Evolutionary conservation across 208 protist genomes (phyloP).

Genomic region (Angomonas deanei): DNA sequence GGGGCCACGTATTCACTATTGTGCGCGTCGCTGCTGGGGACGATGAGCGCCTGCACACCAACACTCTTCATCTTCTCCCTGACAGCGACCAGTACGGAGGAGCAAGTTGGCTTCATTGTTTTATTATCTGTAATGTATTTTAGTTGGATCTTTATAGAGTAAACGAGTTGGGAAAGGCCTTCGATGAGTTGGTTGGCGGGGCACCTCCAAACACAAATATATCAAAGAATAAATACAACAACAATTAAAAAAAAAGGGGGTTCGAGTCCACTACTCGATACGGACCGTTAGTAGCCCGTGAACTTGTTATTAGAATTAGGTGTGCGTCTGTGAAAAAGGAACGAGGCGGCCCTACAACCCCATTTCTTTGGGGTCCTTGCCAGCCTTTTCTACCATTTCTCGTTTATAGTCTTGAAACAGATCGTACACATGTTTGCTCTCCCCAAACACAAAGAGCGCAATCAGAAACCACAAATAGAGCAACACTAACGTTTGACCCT

Average conservation of each 20-base stretch:
- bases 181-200: too few species aligned
- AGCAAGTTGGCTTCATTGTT: conserved; percentile 29
- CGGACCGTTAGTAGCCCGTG: too few species aligned
- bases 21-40: conserved; percentile 92
- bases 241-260: too few species aligned
- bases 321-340: background rate
- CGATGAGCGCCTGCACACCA: conserved; percentile 75
- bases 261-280: too few species aligned
- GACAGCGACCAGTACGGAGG: conserved; percentile 39
- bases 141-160: background rate
- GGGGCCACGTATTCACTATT: conserved; percentile 95
- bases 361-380: conserved; percentile 69
- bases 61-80: conserved; percentile 69
- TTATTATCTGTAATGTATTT: background rate
- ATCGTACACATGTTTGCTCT: conserved; percentile 39
- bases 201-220: too few species aligned
- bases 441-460: conserved; percentile 54
- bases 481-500: conserved; percentile 54
- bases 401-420: conserved; percentile 77
- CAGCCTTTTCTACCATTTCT: conserved; percentile 71
- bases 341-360: conserved; percentile 32
- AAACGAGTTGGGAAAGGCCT: too few species aligned
- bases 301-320: background rate
- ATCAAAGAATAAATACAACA: too few species aligned
- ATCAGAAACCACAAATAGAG: conserved; percentile 77